Conservation (phyloP, 2,329 filamentous ascomycete genomes). For the Orbilia javanica region DNA sequence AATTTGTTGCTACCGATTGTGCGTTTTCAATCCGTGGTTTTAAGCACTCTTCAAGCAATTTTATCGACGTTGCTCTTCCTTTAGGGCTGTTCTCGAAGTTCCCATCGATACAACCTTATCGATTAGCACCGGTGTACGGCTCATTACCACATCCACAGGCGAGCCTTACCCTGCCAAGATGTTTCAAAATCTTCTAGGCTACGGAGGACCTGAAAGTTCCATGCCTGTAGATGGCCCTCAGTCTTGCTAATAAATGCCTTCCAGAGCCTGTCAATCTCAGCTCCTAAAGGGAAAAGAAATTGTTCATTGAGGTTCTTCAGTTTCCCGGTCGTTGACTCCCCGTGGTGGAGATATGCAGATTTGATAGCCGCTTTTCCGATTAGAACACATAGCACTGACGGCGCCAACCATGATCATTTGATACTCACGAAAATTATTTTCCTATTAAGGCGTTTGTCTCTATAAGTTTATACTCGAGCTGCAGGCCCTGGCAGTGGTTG, state of each 20-base stretch:
- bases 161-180: background rate
- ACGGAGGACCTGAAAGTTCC: background rate
- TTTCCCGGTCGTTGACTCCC: conserved; percentile 6
- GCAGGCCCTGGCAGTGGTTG: background rate
- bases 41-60: background rate
- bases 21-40: background rate
- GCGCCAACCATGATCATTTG: no score
- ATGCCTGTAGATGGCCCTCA: background rate
- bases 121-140: no score
- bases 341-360: conserved; percentile 17
- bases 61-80: background rate
- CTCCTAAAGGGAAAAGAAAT: background rate
- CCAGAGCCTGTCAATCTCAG: background rate
- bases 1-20: background rate
- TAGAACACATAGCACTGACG: background rate
- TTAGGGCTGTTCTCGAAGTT: conserved; percentile 9
- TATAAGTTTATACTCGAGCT: no score
- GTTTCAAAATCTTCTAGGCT: conserved; percentile 1
- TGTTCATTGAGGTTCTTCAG: conserved; percentile 17
- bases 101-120: background rate
- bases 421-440: background rate
- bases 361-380: conserved; percentile 1
- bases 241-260: background rate
- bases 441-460: background rate
- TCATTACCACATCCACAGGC: no score